Evolutionary conservation across 1,139 yeast species (phyloP), one percentile per base, ranked within the genome.

Genomic region (Taphrina betulina): DNA sequence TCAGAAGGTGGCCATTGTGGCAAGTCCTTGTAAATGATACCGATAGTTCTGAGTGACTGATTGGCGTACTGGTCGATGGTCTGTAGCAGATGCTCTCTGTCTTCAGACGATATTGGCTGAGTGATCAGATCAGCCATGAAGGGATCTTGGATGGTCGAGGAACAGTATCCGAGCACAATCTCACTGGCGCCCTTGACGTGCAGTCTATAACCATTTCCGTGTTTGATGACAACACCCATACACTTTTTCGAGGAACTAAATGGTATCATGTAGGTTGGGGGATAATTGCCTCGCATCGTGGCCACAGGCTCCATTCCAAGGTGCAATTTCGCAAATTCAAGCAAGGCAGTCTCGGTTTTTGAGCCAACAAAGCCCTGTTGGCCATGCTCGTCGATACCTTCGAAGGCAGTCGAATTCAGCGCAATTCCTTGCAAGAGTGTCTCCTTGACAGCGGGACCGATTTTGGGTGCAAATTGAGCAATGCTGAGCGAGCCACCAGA

Each of bases 171-270:
- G 63, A 87, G 77, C 16, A 92, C 77, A 60, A 90, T 80, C 71
- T 92, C 99, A 0, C 96, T 92, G 1, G 98, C 98, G 61, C 99
- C 98, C 72, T 92, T 92, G 60, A 86, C 75, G 60, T 79, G 83
- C 55, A 89, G 72, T 59, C 94, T 77, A 69, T 71, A 84, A 4
- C 66, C 63, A 17, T 65, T 65, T 16, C 71, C 67, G 12, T 67
- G 62, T 60, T 75, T 75, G 59, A 83, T 76, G 3, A 89, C 83
- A 14, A 89, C 72, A 53, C 95, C 95, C 66, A 95, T 87, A 89
- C 95, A 92, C 74, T 92, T 92, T 66, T 95, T 78, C 3, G 88
- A 78, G 62, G 96, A 86, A 72, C 92, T 97, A 68, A 92, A 92
- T 0, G 98, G 96, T 58, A 90, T 81, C 5, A 81, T 72, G 69